Conservation (phyloP, 108 stramenopile species). For the Skeletonema tropicum region DNA sequence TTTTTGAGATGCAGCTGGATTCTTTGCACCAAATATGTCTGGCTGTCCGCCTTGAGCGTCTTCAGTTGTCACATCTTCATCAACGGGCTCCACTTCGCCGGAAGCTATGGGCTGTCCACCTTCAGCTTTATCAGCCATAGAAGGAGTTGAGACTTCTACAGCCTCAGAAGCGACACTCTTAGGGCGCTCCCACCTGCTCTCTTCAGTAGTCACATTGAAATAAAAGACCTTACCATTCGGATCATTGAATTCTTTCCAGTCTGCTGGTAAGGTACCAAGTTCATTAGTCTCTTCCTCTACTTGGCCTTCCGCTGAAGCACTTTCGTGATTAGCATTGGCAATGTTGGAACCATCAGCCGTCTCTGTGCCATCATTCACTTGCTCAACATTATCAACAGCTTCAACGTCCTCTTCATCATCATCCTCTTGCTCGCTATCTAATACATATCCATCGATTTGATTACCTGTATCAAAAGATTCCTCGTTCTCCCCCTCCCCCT, state of each 20-base stretch:
- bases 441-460: no score
- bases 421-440: no score
- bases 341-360: no score
- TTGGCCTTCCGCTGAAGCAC: background rate
- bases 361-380: no score
- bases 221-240: conserved; percentile 53
- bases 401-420: no score
- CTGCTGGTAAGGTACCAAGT: conserved; percentile 37
- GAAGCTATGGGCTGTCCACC: background rate
- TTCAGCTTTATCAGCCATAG: background rate
- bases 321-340: no score
- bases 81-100: background rate
- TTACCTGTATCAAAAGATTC: no score
- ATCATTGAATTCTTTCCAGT: conserved; percentile 67
- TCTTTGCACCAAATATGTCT: no score
- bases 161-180: background rate
- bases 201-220: conserved; percentile 38
- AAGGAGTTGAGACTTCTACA: background rate
- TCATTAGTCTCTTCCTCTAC: background rate
- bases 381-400: no score
- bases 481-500: no score
- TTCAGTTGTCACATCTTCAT: background rate
- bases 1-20: no score
- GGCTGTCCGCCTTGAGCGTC: no score
- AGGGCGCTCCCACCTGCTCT: conserved; percentile 60